A percentile compares a stretch with the other conserved stretches of the same genome.
Conservation (phyloP, 768 basidiomycete genomes). For the Leccinum imitatum region DNA sequence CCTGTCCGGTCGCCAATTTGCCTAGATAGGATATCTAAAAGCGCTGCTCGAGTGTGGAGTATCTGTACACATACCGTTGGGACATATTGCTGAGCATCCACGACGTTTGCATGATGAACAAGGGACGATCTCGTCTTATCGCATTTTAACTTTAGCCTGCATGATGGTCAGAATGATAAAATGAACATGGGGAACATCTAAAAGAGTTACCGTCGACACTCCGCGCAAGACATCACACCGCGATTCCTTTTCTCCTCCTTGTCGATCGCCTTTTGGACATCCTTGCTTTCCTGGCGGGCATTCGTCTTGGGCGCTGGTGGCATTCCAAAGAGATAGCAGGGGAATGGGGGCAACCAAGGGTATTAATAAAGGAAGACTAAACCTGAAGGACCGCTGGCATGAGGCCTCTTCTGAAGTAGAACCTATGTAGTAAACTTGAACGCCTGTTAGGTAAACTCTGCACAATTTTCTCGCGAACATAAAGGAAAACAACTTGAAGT, state of each 20-base stretch:
- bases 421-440: conserved; percentile 4
- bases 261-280: conserved; percentile 52
- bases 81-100: conserved; percentile 77
- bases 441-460: conserved; percentile 13
- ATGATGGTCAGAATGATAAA: not conserved
- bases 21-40: conserved; percentile 28
- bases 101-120: conserved; percentile 64
- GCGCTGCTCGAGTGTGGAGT: not conserved
- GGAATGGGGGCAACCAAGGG: not conserved
- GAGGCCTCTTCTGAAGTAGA: not conserved
- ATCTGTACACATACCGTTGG: conserved; percentile 45
- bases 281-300: conserved; percentile 32
- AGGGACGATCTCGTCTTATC: conserved; percentile 57
- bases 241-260: conserved; percentile 66
- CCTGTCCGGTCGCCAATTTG: conserved; percentile 73
- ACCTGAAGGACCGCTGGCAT: conserved; percentile 2
- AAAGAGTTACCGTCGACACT: conserved; percentile 53
- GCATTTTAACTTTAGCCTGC: conserved; percentile 68
- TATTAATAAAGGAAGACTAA: not conserved
- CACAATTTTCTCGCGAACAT: not conserved
- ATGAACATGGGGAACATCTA: not conserved
- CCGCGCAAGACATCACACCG: conserved; percentile 55
- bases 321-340: conserved; percentile 33
- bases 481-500: not conserved
- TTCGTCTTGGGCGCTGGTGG: conserved; percentile 52